Evolutionary conservation across 345 rosid genomes (phyloP).

Genomic region (Garcia nutans): DNA sequence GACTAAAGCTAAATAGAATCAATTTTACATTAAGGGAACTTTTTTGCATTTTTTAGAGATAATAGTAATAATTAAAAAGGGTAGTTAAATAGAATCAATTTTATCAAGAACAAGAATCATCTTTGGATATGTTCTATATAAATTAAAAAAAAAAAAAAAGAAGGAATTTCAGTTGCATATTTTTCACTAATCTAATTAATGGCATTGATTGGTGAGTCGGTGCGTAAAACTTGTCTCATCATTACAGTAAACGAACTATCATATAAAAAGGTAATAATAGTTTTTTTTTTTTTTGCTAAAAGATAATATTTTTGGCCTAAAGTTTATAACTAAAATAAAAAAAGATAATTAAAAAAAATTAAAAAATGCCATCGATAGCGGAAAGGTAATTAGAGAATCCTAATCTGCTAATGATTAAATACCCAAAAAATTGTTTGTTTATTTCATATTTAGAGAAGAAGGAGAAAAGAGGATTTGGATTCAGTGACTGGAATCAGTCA

Average conservation of each 20-base stretch:
- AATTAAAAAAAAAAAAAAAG: neutral
- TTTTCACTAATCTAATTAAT: neutral
- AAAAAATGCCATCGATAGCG: constrained; percentile 26
- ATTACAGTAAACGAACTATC: constrained; percentile 6
- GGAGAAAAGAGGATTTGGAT: no score
- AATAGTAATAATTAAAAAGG: neutral
- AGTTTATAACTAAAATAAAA: neutral
- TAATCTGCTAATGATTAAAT: constrained; percentile 19
- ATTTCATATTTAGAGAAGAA: neutral
- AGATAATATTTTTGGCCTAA: no score
- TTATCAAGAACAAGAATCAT: constrained; percentile 10
- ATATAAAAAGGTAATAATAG: neutral
- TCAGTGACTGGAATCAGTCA: constrained; percentile 18
- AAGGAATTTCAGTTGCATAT: no score
- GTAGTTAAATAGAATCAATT: constrained; percentile 8
- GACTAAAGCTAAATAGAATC: no score
- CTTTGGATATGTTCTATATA: constrained; percentile 32
- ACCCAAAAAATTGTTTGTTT: neutral
- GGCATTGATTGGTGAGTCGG: constrained; percentile 36
- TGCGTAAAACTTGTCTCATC: constrained; percentile 33
- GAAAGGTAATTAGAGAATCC: constrained; percentile 27
- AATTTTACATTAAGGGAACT: no score
- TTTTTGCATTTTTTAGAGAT: no score
- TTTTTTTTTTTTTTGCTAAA: neutral
- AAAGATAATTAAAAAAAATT: neutral